phyloP scores from a whole-genome alignment of 2,329 filamentous ascomycete genomes.

The Trichophyton rubrum region DNA sequence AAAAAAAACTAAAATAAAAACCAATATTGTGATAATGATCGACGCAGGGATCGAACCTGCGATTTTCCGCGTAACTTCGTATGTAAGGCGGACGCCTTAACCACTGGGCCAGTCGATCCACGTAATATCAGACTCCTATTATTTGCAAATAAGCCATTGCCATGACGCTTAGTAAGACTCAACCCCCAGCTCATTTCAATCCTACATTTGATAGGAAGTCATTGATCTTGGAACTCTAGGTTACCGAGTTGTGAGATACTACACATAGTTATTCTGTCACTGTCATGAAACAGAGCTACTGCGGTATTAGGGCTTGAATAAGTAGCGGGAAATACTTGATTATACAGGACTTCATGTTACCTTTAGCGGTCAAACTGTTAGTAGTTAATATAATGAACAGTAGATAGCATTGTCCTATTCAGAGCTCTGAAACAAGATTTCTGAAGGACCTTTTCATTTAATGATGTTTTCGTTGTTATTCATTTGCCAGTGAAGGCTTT shows the following conservation, averaged over 20 bases:
- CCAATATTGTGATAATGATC: conserved; percentile 18
- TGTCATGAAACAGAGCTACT: not conserved
- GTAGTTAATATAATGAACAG: not conserved
- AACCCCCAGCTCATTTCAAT: no score
- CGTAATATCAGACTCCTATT: not conserved
- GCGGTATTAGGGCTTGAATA: no score
- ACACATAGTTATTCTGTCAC: not conserved
- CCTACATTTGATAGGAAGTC: no score
- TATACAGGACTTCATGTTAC: not conserved
- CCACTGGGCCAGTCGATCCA: conserved; percentile 31
- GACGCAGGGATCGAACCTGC: conserved; percentile 37
- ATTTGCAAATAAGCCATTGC: not conserved
- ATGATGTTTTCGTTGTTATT: not conserved
- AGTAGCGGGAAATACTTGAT: no score
- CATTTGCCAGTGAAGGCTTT: not conserved
- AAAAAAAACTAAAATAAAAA: not conserved
- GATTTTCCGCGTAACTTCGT: conserved; percentile 27
- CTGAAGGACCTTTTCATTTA: not conserved
- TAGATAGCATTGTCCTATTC: not conserved
- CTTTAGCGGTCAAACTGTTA: not conserved
- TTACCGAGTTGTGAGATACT: no score
- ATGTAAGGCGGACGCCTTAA: conserved; percentile 34
- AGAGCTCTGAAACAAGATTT: not conserved
- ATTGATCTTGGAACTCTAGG: no score
- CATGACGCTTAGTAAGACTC: no score